Evolutionary conservation across 306 rosid genomes (phyloP).

Genomic region (Gastrolobium villosum): DNA sequence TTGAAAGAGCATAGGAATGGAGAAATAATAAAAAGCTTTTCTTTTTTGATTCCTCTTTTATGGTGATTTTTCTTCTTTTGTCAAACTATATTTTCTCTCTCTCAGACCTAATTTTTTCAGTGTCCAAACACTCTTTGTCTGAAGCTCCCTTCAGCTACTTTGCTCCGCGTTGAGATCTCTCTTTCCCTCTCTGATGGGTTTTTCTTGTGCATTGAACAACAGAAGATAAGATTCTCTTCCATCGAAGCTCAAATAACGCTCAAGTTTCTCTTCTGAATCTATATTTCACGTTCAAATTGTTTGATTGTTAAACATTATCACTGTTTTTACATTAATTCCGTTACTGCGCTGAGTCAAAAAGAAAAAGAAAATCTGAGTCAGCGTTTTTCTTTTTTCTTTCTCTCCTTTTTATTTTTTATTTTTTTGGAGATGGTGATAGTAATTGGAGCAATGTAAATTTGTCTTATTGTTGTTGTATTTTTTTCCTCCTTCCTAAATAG

Average conservation of each 20-base stretch:
- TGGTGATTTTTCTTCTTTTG: constrained; percentile 19
- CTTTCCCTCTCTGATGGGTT: constrained; percentile 46
- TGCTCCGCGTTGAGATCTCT: no score
- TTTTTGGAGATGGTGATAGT: background rate
- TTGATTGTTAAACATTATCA: constrained; percentile 38
- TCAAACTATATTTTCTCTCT: constrained; percentile 36
- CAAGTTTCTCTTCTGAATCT: background rate
- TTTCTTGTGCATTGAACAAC: background rate
- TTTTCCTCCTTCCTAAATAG: no score
- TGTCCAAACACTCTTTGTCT: constrained; percentile 34
- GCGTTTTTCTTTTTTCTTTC: background rate
- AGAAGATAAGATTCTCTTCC: constrained; percentile 58
- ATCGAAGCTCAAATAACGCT: constrained; percentile 38
- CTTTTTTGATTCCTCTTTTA: constrained; percentile 36
- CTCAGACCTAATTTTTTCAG: constrained; percentile 45
- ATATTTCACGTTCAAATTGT: background rate
- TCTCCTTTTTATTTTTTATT: background rate
- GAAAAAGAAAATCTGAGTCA: background rate
- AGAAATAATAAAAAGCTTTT: constrained; percentile 49
- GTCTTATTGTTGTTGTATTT: background rate
- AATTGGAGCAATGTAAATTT: constrained; percentile 7
- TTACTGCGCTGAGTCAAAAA: no score
- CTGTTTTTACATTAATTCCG: constrained; percentile 1
- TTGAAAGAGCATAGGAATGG: constrained; percentile 53
- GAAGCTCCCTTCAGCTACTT: constrained; percentile 10